Evolutionary conservation across 345 rosid genomes (phyloP), one percentile per base, ranked within the genome.

Genomic region (Linum trigynum): DNA sequence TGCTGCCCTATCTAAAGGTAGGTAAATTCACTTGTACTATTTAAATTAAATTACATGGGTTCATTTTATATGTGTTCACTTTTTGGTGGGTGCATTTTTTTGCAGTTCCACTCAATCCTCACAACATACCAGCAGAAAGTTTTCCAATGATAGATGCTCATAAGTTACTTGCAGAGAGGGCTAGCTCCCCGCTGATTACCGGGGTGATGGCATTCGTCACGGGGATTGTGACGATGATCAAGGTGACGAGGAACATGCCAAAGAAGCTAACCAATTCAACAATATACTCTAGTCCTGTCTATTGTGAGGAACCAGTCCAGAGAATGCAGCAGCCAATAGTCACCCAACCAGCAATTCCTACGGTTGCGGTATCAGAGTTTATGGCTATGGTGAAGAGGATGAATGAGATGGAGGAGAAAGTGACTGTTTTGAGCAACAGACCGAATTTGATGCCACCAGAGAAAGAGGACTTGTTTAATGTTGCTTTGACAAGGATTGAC

Each of bases 161-260:
- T 71, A 83, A 75, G 76, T 74, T 42, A 45, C 51, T 45, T 58
- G 58, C 85, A 42, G 84, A 75, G 15, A 82, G 79, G 17, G 64
- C 62, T 39, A 78, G 84, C 71, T 82, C 86, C 51, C 95, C 84
- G 40, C 70, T 89, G 67, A 77, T 87, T 77, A 84, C 84, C 0
- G 96, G 94, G 5, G 84, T 92, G 15, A 83, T 92, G 98, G 84
- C 97, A 61, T 76, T 92, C 23, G 86, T 88, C 32, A 85, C 83
- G 86, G 94, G 98, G 51, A 81, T 92, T 3, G 89, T 79, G 60
- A 85, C 97, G 6, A 80, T 90, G 85, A 80, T 87, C 58, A 86
- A 70, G 79, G 89, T 89, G 65, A 82, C 98, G 0, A 81, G 88
- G 39, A 85, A 82, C 73, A 79, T 90, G 75, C 96, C 98, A 1